Base-by-base conservation (phyloP, 2,329 filamentous ascomycete species). In the Epichloe elymi region DNA sequence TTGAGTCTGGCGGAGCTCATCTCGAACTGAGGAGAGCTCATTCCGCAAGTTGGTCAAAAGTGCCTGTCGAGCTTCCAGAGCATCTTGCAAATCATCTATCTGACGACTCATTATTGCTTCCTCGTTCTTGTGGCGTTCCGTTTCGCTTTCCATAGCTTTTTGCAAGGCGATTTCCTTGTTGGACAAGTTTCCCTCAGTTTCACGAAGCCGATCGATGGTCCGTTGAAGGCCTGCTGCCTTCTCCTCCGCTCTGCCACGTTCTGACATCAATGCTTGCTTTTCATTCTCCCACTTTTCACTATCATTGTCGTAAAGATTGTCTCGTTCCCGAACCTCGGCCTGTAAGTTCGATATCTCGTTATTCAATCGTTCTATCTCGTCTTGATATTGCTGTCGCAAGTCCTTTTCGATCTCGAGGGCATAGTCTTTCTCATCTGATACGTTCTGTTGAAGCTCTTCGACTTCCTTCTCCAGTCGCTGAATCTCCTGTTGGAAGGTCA, bases 281-380 rank as follows among this genome's bases (percentile, higher is more conserved):
- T 83, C 79, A 7, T 75, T 78, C 49, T 85, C 81, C 84, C 85
- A 88, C 58, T 82, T 80, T 55, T 88, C 84, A 63, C 77, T 79
- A 59, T 87, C 82, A 52, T 83, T 79, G 53, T 83, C 81, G 66
- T 84, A 83, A 38, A 84, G 72, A 46, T 82, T 83, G 58, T 87
- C 81, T 56, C 82, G 85, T 57, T 86, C 80, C 56, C 80, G 77
- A 35, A 86, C 73, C 55, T 84, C 78, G 19, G 80, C 76, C 53
- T 83, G 79, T 4, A 86, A 69, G 49, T 75, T 72, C 49, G 76
- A 80, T 20, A 83, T 80, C 64, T 86, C 76, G 55, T 74, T 69
- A 54, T 74, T 74, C 15, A 80, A 66, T 36, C 72, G 69, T 51
- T 75, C 72, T 23, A 78, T 68, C 54, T 76, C 72, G 36, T 67